Conservation (phyloP, 352 stramenopile species). For the Blastocystis sp. region DNA sequence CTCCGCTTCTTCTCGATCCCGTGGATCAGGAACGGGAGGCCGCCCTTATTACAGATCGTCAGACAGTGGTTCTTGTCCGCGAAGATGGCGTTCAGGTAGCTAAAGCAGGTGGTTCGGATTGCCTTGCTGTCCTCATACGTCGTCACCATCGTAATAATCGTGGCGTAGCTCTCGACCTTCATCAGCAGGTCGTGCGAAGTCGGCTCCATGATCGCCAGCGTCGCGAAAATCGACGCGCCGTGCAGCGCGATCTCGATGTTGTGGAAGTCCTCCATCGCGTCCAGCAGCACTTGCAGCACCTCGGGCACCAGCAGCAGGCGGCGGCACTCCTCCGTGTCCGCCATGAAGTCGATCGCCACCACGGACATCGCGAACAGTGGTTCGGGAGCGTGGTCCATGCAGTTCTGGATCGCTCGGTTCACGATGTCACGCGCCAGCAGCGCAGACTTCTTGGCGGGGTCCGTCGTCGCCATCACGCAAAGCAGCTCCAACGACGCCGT, state of each 20-base stretch:
- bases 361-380: constrained; percentile 60
- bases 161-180: constrained; percentile 66
- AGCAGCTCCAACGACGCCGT: constrained; percentile 50
- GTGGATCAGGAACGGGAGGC: constrained; percentile 13
- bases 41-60: constrained; percentile 50
- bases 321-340: constrained; percentile 53
- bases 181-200: constrained; percentile 57
- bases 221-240: constrained; percentile 44
- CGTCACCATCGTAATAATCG: constrained; percentile 51
- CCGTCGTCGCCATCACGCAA: constrained; percentile 36
- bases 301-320: constrained; percentile 36
- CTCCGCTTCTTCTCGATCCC: constrained; percentile 45
- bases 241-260: constrained; percentile 57
- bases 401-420: constrained; percentile 72
- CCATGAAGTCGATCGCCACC: constrained; percentile 61
- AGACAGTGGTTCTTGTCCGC: constrained; percentile 55
- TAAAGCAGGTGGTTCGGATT: constrained; percentile 65
- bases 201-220: constrained; percentile 46
- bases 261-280: constrained; percentile 57
- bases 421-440: constrained; percentile 58
- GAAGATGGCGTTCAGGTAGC: constrained; percentile 57
- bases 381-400: constrained; percentile 66
- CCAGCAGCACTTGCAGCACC: constrained; percentile 67
- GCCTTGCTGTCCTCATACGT: constrained; percentile 40
- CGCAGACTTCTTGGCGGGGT: constrained; percentile 48